Evolutionary conservation across 192 early-diverging fungal species (phyloP).

Genomic region (Allomyces arbusculus): DNA sequence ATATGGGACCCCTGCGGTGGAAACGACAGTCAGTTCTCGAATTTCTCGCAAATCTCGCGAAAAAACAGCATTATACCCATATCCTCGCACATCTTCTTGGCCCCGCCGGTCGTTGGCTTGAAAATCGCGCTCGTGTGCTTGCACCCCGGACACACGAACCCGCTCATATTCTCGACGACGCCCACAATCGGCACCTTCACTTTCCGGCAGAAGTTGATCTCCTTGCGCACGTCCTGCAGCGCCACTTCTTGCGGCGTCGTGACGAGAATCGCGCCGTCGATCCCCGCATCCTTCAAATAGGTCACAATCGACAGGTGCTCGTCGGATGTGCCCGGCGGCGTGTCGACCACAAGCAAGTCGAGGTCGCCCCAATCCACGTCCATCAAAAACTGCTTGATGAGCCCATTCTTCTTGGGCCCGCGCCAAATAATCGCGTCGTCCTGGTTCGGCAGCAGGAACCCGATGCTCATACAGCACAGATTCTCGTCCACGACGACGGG

Average conservation of each 20-base stretch:
- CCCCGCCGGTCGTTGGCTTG: conserved; percentile 56
- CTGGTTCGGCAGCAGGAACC: conserved; percentile 68
- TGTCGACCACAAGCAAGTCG: conserved; percentile 86
- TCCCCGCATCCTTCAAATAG: conserved; percentile 48
- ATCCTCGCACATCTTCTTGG: conserved; percentile 38
- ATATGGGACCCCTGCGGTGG: conserved; percentile 17
- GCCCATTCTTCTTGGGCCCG: conserved; percentile 78
- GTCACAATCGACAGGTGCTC: conserved; percentile 81
- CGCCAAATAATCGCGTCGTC: conserved; percentile 91
- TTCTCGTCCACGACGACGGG: conserved; percentile 61
- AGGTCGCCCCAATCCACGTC: conserved; percentile 86
- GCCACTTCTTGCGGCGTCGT: conserved; percentile 88
- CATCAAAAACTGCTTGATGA: conserved; percentile 90
- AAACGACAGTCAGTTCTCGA: neutral
- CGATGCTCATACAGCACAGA: conserved; percentile 75
- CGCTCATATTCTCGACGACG: conserved; percentile 93
- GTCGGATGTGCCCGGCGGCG: conserved; percentile 91
- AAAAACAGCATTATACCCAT: conserved; percentile 7
- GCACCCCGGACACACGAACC: conserved; percentile 87
- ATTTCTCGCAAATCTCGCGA: too few relatives aligned
- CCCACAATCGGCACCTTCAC: conserved; percentile 76
- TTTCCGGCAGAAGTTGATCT: conserved; percentile 88
- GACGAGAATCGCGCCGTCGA: conserved; percentile 74
- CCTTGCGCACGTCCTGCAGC: conserved; percentile 84
- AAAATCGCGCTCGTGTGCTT: conserved; percentile 36